These are phyloP conservation scores for Ehretia macrophylla DNA, from an alignment of 257 asterid species.

Conservation along the genomic window DNA sequence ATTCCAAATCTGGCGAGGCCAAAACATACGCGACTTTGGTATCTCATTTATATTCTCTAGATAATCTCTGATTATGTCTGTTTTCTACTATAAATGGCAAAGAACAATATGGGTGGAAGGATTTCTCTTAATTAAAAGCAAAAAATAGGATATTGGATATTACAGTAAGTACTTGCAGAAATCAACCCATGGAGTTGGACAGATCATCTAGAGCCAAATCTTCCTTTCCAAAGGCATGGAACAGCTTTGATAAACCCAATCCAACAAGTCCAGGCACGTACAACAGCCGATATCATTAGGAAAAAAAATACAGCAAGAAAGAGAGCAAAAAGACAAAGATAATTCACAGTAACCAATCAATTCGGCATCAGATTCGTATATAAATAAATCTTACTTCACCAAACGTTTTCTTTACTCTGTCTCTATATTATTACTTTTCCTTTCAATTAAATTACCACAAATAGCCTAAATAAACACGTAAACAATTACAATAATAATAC, in stretches of 20 bases:
- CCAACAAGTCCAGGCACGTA: conserved; percentile 97
- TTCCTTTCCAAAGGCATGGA: conserved; percentile 91
- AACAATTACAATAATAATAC: too few species aligned
- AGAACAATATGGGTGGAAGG: background rate
- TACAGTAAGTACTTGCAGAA: conserved; percentile 67
- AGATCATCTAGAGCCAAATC: conserved; percentile 61
- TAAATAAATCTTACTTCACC: background rate
- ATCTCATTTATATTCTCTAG: conserved; percentile 94
- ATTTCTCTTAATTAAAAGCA: background rate
- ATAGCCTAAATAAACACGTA: too few species aligned
- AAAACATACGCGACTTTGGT: conserved; percentile 98
- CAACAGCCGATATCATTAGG: background rate
- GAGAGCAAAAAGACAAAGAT: background rate
- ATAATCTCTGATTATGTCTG: conserved; percentile 91
- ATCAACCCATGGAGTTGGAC: conserved; percentile 94
- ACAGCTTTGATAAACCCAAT: conserved; percentile 81
- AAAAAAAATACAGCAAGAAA: background rate
- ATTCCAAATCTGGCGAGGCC: conserved; percentile 97
- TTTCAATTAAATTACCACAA: too few species aligned
- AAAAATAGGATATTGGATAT: background rate
- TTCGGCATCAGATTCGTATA: background rate
- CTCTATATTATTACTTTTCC: background rate
- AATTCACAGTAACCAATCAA: background rate
- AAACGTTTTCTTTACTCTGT: background rate
- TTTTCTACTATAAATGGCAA: conserved; percentile 51